Evolutionary conservation across 805 yeast species (phyloP), one percentile per base, ranked within the genome.

Genomic region (Myxozyma melibiosi): DNA sequence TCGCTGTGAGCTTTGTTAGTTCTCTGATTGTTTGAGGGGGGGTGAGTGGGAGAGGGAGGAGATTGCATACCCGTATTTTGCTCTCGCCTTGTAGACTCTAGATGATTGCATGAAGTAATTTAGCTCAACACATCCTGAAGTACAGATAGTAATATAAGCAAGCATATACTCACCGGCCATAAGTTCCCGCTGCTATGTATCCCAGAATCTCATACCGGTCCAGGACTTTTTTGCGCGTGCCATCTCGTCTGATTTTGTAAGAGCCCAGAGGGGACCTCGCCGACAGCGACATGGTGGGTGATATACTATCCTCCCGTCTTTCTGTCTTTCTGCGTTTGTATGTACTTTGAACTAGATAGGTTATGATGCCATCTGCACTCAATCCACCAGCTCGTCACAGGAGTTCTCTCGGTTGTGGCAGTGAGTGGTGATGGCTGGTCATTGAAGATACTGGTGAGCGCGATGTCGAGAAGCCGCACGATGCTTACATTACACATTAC

Each of bases 141-240:
- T 4, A 2, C 4, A 16, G 39, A 13, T 18, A n/a, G n/a, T n/a
- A n/a, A n/a, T n/a, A n/a, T n/a, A n/a, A n/a, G n/a, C n/a, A n/a
- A n/a, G n/a, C 25, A 7, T 35, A 14, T 18, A 57, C 62, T 9
- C 14, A 57, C 65, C 68, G 53, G 56, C 99, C 99, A 71, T 94
- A 94, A 0, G 99, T 94, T 38, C 99, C 99, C 0, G 99, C 97
- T 0, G 99, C 99, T 57, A 94, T 94, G 72, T 94, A 94, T 0
- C 99, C 99, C 16, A 90, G 73, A 58, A 94, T 86, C 61, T 86
- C 91, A 72, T 91, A 94, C 65, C 85, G 86, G 51, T 86, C 85
- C n/a, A 90, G 74, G 2, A 94, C 96, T 1, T 88, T 84, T 30
- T 82, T 78, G 51, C 96, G 74, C 13, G 80, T 73, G 25, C 79